Conservation (phyloP, 441 rosid genomes). For the Erodium texanum region DNA sequence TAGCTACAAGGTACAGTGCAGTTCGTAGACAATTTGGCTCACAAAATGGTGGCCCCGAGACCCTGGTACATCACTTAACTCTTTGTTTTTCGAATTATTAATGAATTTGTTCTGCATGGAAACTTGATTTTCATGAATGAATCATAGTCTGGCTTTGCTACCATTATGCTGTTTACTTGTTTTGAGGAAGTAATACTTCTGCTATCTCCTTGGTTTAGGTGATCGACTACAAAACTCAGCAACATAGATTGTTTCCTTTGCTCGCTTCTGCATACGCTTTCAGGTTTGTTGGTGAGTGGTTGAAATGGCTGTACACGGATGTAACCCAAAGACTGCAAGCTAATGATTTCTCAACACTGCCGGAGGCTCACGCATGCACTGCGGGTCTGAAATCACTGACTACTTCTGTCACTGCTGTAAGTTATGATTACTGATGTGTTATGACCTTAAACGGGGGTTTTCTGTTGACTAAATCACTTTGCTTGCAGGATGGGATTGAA, state of each 20-base stretch:
- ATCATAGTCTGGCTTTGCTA: neutral
- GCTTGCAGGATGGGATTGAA: constrained; percentile 82
- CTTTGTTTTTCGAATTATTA: neutral
- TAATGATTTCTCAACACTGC: constrained; percentile 80
- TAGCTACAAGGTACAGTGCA: constrained; percentile 90
- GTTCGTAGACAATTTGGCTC: constrained; percentile 94
- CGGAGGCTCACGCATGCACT: constrained; percentile 97
- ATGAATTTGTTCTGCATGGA: neutral
- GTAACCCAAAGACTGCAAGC: constrained; percentile 77
- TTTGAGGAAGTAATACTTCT: constrained; percentile 13
- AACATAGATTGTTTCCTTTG: constrained; percentile 87
- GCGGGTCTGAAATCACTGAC: constrained; percentile 96
- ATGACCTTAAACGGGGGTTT: no score
- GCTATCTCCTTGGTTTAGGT: constrained; percentile 40
- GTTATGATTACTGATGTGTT: constrained; percentile 25
- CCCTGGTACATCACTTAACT: constrained; percentile 43
- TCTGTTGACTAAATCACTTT: constrained; percentile 17
- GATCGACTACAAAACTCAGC: constrained; percentile 94
- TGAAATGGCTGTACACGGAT: constrained; percentile 82
- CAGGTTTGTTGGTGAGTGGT: constrained; percentile 94
- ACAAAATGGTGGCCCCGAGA: constrained; percentile 59
- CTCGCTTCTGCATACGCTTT: constrained; percentile 97
- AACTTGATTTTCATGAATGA: neutral
- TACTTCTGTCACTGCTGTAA: constrained; percentile 80
- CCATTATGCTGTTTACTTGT: neutral